A percentile compares a stretch with the other conserved stretches of the same genome.
Conservation (phyloP, 345 rosid species). For the Stellera chamaejasme region DNA sequence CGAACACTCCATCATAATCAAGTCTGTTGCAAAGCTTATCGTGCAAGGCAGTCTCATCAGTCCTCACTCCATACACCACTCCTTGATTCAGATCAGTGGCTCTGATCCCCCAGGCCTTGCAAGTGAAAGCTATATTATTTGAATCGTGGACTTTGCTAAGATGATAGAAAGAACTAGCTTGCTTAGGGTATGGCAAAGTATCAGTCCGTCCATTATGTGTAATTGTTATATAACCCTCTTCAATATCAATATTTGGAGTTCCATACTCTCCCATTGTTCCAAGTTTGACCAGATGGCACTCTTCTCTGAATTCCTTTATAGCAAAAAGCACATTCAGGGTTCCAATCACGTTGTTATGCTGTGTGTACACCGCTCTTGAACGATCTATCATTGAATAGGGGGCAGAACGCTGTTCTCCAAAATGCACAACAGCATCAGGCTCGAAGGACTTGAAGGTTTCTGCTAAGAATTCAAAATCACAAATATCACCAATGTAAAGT, state of each 20-base stretch:
- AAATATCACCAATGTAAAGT: slow-evolving; percentile 77
- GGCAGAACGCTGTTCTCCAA: slow-evolving; percentile 93
- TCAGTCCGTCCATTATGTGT: slow-evolving; percentile 91
- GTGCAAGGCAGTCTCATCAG: slow-evolving; percentile 90
- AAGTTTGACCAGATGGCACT: slow-evolving; percentile 91
- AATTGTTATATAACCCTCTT: slow-evolving; percentile 92
- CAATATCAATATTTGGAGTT: slow-evolving; percentile 97
- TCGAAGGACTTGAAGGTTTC: slow-evolving; percentile 77
- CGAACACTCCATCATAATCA: slow-evolving; percentile 95
- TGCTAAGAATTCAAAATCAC: slow-evolving; percentile 87
- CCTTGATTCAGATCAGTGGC: slow-evolving; percentile 98
- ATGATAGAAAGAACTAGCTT: slow-evolving; percentile 98
- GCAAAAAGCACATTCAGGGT: slow-evolving; percentile 93
- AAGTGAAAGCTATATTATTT: slow-evolving; percentile 91
- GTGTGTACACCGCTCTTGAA: slow-evolving; percentile 83
- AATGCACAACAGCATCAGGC: slow-evolving; percentile 92
- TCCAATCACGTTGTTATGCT: slow-evolving; percentile 91
- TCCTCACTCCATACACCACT: slow-evolving; percentile 90
- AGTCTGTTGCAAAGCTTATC: slow-evolving; percentile 72
- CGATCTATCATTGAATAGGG: slow-evolving; percentile 98
- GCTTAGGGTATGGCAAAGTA: slow-evolving; percentile 94
- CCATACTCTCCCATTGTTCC: slow-evolving; percentile 99
- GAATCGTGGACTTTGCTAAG: slow-evolving; percentile 98
- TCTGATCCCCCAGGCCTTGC: slow-evolving; percentile 99
- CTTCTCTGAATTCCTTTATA: slow-evolving; percentile 78